Evolutionary conservation across 2,329 filamentous ascomycete species (phyloP).

Genomic region (Ascochyta fabae): DNA sequence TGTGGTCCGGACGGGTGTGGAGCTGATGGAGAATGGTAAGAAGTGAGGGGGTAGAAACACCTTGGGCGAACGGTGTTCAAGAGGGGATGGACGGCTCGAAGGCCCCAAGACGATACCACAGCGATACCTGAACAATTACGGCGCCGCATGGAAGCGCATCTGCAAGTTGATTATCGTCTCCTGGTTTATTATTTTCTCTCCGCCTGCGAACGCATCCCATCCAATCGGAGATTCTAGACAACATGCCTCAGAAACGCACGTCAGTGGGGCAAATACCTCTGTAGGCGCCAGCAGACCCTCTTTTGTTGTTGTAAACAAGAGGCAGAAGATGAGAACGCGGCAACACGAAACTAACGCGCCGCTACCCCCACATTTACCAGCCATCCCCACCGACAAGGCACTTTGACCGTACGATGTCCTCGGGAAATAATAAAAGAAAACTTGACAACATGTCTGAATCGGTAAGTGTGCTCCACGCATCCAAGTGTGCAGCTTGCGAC

Average conservation of each 20-base stretch:
- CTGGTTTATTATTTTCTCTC: not conserved
- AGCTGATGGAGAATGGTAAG: conserved; percentile 60
- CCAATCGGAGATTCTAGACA: not conserved
- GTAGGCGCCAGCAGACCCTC: conserved; percentile 1
- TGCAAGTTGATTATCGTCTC: not conserved
- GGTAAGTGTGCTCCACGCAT: conserved; percentile 2
- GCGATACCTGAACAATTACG: not conserved
- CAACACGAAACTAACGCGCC: conserved; percentile 14
- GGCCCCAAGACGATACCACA: conserved; percentile 13
- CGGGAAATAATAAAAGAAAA: conserved; percentile 13
- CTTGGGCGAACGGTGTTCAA: conserved; percentile 9
- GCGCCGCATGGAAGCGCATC: conserved; percentile 2
- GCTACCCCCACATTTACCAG: conserved; percentile 18
- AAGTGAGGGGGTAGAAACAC: conserved; percentile 13
- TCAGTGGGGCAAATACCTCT: not conserved
- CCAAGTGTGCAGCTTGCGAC: not conserved
- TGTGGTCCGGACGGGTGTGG: conserved; percentile 83
- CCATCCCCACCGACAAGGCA: conserved; percentile 12
- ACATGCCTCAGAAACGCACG: not conserved
- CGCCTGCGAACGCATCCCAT: not conserved
- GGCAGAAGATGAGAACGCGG: conserved; percentile 7
- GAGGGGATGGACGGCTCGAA: not conserved
- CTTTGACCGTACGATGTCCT: conserved; percentile 7
- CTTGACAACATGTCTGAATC: conserved; percentile 6
- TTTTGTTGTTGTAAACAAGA: conserved; percentile 17